These are phyloP conservation scores for Cystoisospora suis DNA, from an alignment of 169 alveolate species.

Conservation along the genomic window DNA sequence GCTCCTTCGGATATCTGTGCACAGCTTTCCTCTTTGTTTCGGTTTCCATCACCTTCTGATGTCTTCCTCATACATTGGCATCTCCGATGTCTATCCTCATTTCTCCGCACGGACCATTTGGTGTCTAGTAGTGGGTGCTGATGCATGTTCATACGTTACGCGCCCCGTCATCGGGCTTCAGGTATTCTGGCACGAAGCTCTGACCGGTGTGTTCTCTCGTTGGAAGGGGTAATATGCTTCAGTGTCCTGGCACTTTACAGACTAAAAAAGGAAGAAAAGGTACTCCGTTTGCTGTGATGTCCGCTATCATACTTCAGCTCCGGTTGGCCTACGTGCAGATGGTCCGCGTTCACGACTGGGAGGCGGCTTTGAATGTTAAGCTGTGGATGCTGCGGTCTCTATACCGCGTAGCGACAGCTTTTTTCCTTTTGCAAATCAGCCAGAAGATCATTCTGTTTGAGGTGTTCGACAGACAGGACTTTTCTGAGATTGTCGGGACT, in stretches of 20 bases:
- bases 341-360: neutral
- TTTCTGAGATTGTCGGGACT: neutral
- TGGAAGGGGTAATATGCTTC: neutral
- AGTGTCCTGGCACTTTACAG: neutral
- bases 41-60: too few relatives aligned
- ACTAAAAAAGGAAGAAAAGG: too few relatives aligned
- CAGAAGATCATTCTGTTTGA: neutral
- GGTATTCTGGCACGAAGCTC: too few relatives aligned
- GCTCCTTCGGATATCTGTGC: too few relatives aligned
- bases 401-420: neutral
- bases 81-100: too few relatives aligned
- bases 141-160: too few relatives aligned
- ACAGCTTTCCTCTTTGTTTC: too few relatives aligned
- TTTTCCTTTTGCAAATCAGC: neutral
- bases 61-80: too few relatives aligned
- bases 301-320: neutral
- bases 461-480: conserved; percentile 8
- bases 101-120: too few relatives aligned
- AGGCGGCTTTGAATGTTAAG: conserved; percentile 23
- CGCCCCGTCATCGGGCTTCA: too few relatives aligned
- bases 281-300: neutral
- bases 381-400: conserved; percentile 2
- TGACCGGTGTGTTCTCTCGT: too few relatives aligned
- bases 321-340: conserved; percentile 41
- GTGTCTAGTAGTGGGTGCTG: too few relatives aligned